These are phyloP conservation scores for Jacaranda mimosifolia DNA, from an alignment of 257 asterid species.

Conservation along the genomic window DNA sequence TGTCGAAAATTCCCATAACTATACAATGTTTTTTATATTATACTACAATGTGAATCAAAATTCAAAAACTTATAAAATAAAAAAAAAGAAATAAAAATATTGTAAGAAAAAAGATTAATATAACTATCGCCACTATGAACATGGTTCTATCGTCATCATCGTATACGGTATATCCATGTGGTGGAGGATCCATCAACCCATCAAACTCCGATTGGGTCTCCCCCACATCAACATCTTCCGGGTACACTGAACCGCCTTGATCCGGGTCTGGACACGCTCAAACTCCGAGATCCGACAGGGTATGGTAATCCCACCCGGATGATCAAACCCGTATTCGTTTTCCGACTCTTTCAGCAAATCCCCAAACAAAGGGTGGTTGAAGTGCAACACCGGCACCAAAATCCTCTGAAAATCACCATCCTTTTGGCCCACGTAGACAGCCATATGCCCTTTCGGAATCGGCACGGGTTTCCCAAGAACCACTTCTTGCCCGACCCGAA, in stretches of 20 bases:
- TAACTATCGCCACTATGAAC: neutral
- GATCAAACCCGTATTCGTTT: conserved; percentile 71
- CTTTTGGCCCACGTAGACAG: conserved; percentile 73
- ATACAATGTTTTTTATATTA: neutral
- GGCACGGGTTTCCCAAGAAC: conserved; percentile 30
- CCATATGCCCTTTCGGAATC: conserved; percentile 72
- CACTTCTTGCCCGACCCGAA: conserved; percentile 53
- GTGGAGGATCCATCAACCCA: conserved; percentile 3
- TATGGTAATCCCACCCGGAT: conserved; percentile 77
- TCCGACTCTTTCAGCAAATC: conserved; percentile 69
- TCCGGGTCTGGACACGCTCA: conserved; percentile 84
- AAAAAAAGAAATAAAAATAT: neutral
- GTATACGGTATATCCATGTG: neutral
- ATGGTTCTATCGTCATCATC: conserved; percentile 27
- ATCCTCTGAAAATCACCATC: conserved; percentile 63
- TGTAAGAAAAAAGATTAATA: neutral
- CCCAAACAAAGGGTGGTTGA: conserved; percentile 79
- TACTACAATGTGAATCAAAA: neutral
- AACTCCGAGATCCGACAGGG: conserved; percentile 87
- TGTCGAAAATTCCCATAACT: neutral
- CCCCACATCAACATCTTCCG: conserved; percentile 47
- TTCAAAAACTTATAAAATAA: neutral
- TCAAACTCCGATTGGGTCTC: conserved; percentile 20
- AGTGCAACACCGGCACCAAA: conserved; percentile 69
- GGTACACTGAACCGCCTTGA: conserved; percentile 52